Evolutionary conservation across 2,329 filamentous ascomycete genomes (phyloP), one percentile per base, ranked within the genome.

Genomic region (Coleophoma eucalyptorum): DNA sequence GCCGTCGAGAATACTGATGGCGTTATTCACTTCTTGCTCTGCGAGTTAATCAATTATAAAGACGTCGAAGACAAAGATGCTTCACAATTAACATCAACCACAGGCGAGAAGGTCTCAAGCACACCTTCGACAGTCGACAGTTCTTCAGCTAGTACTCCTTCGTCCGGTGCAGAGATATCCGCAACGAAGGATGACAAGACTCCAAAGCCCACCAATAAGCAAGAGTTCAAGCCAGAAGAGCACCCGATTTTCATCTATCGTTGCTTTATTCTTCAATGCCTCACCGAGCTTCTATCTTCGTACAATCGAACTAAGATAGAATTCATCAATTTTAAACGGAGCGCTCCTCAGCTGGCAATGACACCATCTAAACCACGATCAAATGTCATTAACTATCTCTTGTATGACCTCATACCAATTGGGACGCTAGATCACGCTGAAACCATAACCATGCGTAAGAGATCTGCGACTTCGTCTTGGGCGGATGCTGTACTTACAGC

Each of bases 321-420:
- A 66, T 97, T 99, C 66, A 97, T 99, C 74, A 97, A 97, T 68
- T 99, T 97, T 73, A 97, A 95, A 58, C 86, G 93, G 54, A 96
- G 92, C 64, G 87, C 90, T 6, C 90, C 93, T 43, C 80, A 90
- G 42, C 86, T 90, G 59, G 86, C 86, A 11, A 65, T 69, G 55
- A 97, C 94, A 1, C 94, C 94, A 5, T 92, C 95, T 15, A 97
- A 97, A 69, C 94, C 94, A 50, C 85, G 94, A 38, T 92, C 93
- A 11, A 91, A 89, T 55, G 87, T 97, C 41, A 75, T 99, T 55
- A 97, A 97, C 67, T 99, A 99, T 64, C 78, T 99, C 34, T 81
- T 99, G 45, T 91, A 89, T 60, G 87, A 87, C 53, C 75, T 99
- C 16, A 72, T 88, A 80, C 81, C 63, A 67, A 76, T 58, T 65